Base-by-base conservation (phyloP, 164 flowering plant genomes). In the Vitis riparia region DNA sequence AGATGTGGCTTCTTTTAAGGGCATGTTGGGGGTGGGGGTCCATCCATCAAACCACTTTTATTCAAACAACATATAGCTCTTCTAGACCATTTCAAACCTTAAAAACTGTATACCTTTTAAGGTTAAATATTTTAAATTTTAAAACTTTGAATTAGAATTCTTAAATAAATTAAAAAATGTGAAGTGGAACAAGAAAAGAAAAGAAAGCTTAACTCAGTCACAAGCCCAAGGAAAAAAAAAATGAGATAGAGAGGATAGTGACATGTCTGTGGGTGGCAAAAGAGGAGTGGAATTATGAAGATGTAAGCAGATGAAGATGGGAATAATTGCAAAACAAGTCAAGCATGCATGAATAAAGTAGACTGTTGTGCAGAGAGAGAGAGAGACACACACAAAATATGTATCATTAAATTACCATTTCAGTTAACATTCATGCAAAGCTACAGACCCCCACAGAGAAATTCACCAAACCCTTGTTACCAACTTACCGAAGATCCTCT, bases 251-350 rank as follows among this genome's bases (percentile, higher is more conserved):
- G 70, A 68, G 74, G 86, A 84, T 14, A 73, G 79, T 10, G 88
- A 83, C 86, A 62, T 23, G 80, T 76, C 83, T 62, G 67, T 57
- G 64, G 66, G 67, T 72, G 71, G 81, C 68, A 75, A 78, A 37
- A 70, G 73, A 71, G 68, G 65, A 71, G 75, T 16, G 65, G 80
- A 80, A 72, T 77, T 80, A 77, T 76, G 74, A 75, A 64, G 77
- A 66, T 61, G 71, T 53, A 76, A 71, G 71, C 76, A 68, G 71
- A 62, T 74, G 71, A 66, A 69, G 78, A 19, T 29, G 61, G 66
- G 87, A 83, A 82, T 80, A 80, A 80, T 80, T 77, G 81, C 84
- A 72, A 76, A 77, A 80, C 73, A 70, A 77, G 82, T 70, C 72
- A 71, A 79, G 81, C 81, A 82, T 79, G 82, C 80, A 84, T 71